Evolutionary conservation across 106 monocot genomes (phyloP), one percentile per base, ranked within the genome.

Genomic region (Platanthera guangdongensis): DNA sequence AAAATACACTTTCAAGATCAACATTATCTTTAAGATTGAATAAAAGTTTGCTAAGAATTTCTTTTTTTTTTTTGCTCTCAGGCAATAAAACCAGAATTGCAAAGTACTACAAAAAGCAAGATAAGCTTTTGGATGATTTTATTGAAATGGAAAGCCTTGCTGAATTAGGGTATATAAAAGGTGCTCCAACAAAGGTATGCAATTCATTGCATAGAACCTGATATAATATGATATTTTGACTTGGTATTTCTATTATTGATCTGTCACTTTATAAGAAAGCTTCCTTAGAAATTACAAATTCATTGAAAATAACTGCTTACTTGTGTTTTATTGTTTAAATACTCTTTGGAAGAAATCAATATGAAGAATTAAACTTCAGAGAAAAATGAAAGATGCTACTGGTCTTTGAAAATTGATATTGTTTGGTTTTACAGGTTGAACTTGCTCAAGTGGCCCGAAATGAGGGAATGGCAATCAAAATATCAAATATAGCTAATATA

Each of bases 101-200:
- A 47, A 87, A 83, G 67, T 95, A 90, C 68, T 95, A 95, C 83
- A 86, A 83, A 82, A 81, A 95, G 71, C 95, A 95, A 78, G 90
- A 81, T 7, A 78, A 85, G 53, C 81, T 95, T 7, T 57, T 92
- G 9, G 80, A 95, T 74, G 92, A 84, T 57, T 92, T 88, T 70
- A 82, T 50, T 55, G 95, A 95, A 67, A 88, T 95, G 90, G 95
- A 95, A 77, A 82, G 67, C 60, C 74, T 95, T 63, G 76, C 76
- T 60, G 85, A 88, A 67, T 22, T 16, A 1, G 92, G 95, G 51
- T 83, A 16, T 78, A 52, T 88, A 18, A 75, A 80, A 28, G 81
- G 78, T 72, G 83, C 82, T 62, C 90, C 85, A 55, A 86, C 95
- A 45, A 82, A 95, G 89, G 95, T 95, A 77, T 16, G 70, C 28